Percentiles rank a stretch among this genome's conserved stretches.
Evolutionary conservation across 805 yeast genomes (phyloP).

Genomic region (Jamesozyma lodderae): DNA sequence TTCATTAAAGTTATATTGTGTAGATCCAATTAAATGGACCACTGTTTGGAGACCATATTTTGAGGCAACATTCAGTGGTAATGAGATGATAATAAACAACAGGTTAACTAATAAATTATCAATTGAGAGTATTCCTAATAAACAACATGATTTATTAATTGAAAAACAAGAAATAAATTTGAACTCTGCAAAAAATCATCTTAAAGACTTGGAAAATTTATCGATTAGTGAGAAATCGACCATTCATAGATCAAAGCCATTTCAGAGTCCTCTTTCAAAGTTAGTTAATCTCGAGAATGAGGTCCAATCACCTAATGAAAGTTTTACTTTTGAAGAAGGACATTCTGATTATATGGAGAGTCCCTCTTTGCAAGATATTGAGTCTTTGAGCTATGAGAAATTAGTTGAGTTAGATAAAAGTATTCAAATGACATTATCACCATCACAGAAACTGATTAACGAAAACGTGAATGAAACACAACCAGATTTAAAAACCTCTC

Average conservation of each 20-base stretch:
- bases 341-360: too few relatives aligned
- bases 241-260: not conserved
- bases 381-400: constrained; percentile 18
- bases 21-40: constrained; percentile 22
- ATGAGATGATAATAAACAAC: too few relatives aligned
- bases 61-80: constrained; percentile 2
- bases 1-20: constrained; percentile 13
- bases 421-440: constrained; percentile 17
- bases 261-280: constrained; percentile 8
- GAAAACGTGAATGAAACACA: constrained; percentile 3
- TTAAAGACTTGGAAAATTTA: too few relatives aligned
- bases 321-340: not conserved
- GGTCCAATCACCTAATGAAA: not conserved
- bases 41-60: constrained; percentile 19
- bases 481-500: too few relatives aligned
- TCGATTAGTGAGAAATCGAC: too few relatives aligned
- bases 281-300: constrained; percentile 3
- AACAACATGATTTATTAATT: too few relatives aligned
- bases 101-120: too few relatives aligned
- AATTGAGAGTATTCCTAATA: too few relatives aligned
- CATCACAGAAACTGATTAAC: constrained; percentile 14
- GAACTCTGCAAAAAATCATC: too few relatives aligned
- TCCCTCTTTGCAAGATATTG: constrained; percentile 17
- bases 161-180: too few relatives aligned
- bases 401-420: constrained; percentile 19